Evolutionary conservation across 2,329 filamentous ascomycete species (phyloP), one percentile per base, ranked within the genome.

Genomic region (Fusarium sp.): DNA sequence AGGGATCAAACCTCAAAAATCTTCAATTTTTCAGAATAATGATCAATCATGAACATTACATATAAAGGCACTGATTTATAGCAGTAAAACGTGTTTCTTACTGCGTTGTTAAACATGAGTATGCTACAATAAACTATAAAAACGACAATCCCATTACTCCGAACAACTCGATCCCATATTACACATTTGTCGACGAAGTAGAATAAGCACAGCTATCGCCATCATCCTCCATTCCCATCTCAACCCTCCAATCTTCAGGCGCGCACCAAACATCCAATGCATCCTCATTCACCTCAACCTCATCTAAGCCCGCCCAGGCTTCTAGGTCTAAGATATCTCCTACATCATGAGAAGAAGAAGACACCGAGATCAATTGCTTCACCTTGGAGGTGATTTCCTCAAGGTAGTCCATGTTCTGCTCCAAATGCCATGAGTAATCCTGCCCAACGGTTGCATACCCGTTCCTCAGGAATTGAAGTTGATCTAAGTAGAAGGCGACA

Each of bases 191-290:
- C 11, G 33, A 36, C 2, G 33, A 50, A 7, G 31, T 34, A 7
- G 48, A 50, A 40, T 50, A 50, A 50, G 48, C 48, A 20, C 48
- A 50, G 6, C 48, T 50, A 3, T 50, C 48, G n/a, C 1, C 48
- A 26, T 50, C 48, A 26, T 51, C 48, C n/a, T 51, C 48, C 33
- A 51, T 13, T 2, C 33, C 48, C 48, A 51, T 42, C 34, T 51
- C 34, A 40, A 51, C 48, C 13, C 33, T 51, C 48, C 48, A 51
- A 17, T 51, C 48, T 2, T 51, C 48, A 6, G 48, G 48, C 3
- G 48, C 33, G 1, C 22, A 51, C 48, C 48, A 51, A 28, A 51
- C 34, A 20, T 51, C 48, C 22, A 51, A 10, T 4, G 34, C 48
- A 42, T 51, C 34, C 22, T 51, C 34, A 20, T 26, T 42, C 6